A percentile compares a stretch with the other conserved stretches of the same genome.
Conservation (phyloP, 768 basidiomycete genomes). For the Vishniacozyma victoriae region DNA sequence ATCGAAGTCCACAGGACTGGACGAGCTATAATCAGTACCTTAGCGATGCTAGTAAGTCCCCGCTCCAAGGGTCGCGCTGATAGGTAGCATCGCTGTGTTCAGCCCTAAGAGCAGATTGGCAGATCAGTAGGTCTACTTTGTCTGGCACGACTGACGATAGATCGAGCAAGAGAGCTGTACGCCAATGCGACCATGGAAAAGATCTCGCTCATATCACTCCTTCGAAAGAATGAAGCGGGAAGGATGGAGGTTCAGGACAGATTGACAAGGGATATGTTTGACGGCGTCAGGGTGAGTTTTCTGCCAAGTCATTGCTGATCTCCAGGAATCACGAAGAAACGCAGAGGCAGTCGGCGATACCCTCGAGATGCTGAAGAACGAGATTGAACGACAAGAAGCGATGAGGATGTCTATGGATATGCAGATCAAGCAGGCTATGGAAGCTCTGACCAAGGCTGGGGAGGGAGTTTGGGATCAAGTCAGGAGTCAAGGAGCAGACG, state of each 20-base stretch:
- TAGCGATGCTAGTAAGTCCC: slow-evolving; percentile 35
- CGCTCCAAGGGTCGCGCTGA: not conserved
- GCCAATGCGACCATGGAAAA: slow-evolving; percentile 31
- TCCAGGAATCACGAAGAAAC: too few relatives aligned
- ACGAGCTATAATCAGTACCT: slow-evolving; percentile 40
- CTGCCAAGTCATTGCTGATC: too few relatives aligned
- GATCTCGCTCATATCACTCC: slow-evolving; percentile 19
- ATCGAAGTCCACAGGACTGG: slow-evolving; percentile 46
- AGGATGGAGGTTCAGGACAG: not conserved
- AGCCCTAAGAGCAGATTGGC: slow-evolving; percentile 23
- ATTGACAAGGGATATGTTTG: not conserved
- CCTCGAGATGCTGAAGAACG: not conserved
- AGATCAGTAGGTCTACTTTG: slow-evolving; percentile 17
- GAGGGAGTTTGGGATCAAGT: too few relatives aligned
- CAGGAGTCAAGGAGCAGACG: too few relatives aligned
- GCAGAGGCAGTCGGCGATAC: slow-evolving; percentile 1
- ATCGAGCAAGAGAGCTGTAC: slow-evolving; percentile 26
- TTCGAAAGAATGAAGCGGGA: slow-evolving; percentile 15
- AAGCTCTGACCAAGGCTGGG: too few relatives aligned
- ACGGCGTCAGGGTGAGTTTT: too few relatives aligned
- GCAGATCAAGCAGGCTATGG: too few relatives aligned
- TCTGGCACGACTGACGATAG: slow-evolving; percentile 4
- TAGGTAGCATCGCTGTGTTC: slow-evolving; percentile 35
- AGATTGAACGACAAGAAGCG: not conserved
- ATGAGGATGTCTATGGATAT: too few relatives aligned